Evolutionary conservation across 345 rosid species (phyloP), one percentile per base, ranked within the genome.

Genomic region (Gossypium bickii): DNA sequence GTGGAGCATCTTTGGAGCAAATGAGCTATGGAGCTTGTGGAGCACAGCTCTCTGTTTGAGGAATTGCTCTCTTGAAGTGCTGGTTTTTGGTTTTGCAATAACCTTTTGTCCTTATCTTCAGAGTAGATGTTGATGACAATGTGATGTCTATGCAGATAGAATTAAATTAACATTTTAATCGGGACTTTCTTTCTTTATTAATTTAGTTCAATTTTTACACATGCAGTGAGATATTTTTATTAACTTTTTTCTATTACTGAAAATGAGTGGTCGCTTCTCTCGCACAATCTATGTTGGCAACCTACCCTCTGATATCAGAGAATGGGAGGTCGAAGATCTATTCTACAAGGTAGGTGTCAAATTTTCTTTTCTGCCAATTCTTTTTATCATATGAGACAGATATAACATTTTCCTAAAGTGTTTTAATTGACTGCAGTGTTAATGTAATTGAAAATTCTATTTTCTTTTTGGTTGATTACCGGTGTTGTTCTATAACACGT

Each of bases 241-340:
- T 44, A 22, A 4, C 24, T 45, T 12, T 34, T n/a, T 66, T 93
- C 47, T 74, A 53, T 62, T 53, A 58, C 70, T 66, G 79, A 81
- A 88, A 84, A 95, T 95, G 98, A 93, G 98, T 81, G 89, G 97
- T 73, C 98, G 97, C 41, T 95, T 89, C 86, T 95, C 98, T 73
- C 94, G 97, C 66, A 87, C 94, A n/a, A 93, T 95, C 78, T 95
- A 95, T 78, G 98, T 93, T 75, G 99, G 99, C 71, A 95, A 95
- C 88, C 82, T 95, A 82, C 99, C 99, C 1, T 71, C 92, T 13
- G 97, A 91, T 84, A 89, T 95, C 64, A 86, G 89, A 78, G 99
- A 95, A 83, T 78, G 74, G 44, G 98, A 93, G 84, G 83, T 95
- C 79, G 98, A 95, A 79, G 98, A 95, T 84, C 83, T 95, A 45